Evolutionary conservation across 2,329 filamentous ascomycete species (phyloP), one percentile per base, ranked within the genome.

Genomic region (Pestalotiopsis sp.): DNA sequence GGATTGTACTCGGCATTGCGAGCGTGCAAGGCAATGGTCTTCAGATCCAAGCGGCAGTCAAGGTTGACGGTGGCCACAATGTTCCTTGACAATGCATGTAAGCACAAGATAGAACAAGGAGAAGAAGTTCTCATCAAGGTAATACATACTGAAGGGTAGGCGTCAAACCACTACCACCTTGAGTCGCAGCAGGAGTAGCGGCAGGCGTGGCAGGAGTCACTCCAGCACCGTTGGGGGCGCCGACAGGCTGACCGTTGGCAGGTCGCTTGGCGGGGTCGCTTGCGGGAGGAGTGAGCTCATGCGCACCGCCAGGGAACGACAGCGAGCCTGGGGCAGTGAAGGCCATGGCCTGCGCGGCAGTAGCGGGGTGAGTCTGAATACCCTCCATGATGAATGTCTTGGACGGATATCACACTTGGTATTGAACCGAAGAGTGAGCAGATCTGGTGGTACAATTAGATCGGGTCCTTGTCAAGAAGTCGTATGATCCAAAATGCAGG

Each of bases 41-140:
- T 98, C 75, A 99, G 88, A 81, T 99, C 96, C 84, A 98, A 86
- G 76, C 95, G 95, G 85, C 95, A 98, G 86, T 97, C 94, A 79
- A 98, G 89, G 83, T 98, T 98, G 86, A 98, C 96, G 75, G 96
- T 99, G 75, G 96, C 95, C 83, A 98, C 95, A 85, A 98, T 97
- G 86, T 98, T 98, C 91, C 94, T 97, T 94, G 70, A 78, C 72
- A 73, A 78, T 77, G 78, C 76, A 81, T 79, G 86, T 90, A 84
- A 90, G 87, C 84, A 81, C 84, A 84, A 79, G 66, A 73, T 74
- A 77, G 79, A 75, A 80, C 76, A 67, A 75, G 71, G 36, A 36
- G 27, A 71, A 66, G 72, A 73, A 79, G 72, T 76, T 76, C 73
- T 23, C 36, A 55, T 45, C 31, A 52, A 80, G 81, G 81, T 80